Base-by-base conservation (phyloP, 2,329 filamentous ascomycete species). In the Cercospora nicotianae region DNA sequence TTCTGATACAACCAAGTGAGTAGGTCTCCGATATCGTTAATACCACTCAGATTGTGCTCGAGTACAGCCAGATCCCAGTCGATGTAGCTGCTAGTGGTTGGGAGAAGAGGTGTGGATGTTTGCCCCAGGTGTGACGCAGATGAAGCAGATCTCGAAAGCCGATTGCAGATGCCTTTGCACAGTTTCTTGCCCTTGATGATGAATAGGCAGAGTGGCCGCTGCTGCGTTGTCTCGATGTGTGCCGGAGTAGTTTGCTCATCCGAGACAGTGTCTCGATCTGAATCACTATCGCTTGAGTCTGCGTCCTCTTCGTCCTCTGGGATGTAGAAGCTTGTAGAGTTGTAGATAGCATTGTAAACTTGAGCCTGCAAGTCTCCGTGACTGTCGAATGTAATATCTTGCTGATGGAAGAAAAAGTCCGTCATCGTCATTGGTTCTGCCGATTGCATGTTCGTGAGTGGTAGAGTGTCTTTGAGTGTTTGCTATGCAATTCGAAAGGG, bases 31-130 rank as follows among this genome's bases (percentile, higher is more conserved):
- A 65, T 55, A 60, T 58, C 55, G 16, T 7, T n/a, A 5, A 4
- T 9, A 1, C 48, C 18, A 23, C 18, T 13, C 9, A 48, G 16
- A 8, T 28, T 26, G 23, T 48, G 63, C 8, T 59, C 53, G 36
- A 60, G 16, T 10, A 65, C 36, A 18, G 55, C 55, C 9, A 65
- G 55, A 28, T 59, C 53, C 63, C 63, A 65, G 28, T 65, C 63
- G 55, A 65, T 33, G 53, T 48, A 48, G 63, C 13, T 55, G 18
- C 0, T n/a, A 4, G 58, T 1, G 2, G 58, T 26, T 2, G 30
- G 12, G 3, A 57, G 53, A 1, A 18, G 13, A 3, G 28, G 13
- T n/a, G 53, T 4, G 7, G 1, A 16, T 12, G 20, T 12, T 20
- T 51, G n/a, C 9, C 3, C 20, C 6, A 12, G 6, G 18, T 58